Evolutionary conservation across 371 early-diverging fungal genomes (phyloP), one percentile per base, ranked within the genome.

Genomic region (Coemansia sp.): DNA sequence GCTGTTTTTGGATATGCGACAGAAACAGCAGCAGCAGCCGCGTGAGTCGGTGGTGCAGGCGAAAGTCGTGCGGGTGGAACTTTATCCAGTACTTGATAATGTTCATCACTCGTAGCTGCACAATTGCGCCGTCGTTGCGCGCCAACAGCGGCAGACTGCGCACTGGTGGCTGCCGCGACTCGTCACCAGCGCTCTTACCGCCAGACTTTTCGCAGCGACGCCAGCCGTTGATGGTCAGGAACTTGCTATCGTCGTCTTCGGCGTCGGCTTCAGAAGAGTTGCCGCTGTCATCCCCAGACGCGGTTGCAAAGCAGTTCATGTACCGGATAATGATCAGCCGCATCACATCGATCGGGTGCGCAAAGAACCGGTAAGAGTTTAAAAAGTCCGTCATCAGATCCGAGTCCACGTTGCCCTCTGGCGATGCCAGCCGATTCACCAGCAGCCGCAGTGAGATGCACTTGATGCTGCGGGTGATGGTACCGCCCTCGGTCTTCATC

Each of bases 61-160:
- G 62, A 48, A 87, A 83, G 62, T 85, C 85, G 51, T 78, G 73
- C 14, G 80, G 79, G 57, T 85, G 82, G 30, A 55, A 58, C 52
- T 84, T 80, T 38, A 84, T 78, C 87, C 87, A 87, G 68, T 84
- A 82, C 65, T 86, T 86, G 67, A 87, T 79, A 5, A 84, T 80
- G 73, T 86, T 86, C 45, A 87, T 78, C 1, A 86, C 76, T 6
- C 84, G 77, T 30, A 86, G 79, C 65, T 87, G 85, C 16, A 84
- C 65, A 51, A 85, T 81, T 3, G 73, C 74, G 14, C 67, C 67
- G 70, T 82, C 81, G 47, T 80, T 77, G 16, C 64, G 61, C 31
- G 62, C 62, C 26, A 74, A 62, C n/a, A 57, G 62, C n/a, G 70
- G 74, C 35, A 73, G 59, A 42, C 43, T 35, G 2, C 60, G 42